Evolutionary conservation across 2,329 filamentous ascomycete species (phyloP).

Genomic region (Colletotrichum phormii): DNA sequence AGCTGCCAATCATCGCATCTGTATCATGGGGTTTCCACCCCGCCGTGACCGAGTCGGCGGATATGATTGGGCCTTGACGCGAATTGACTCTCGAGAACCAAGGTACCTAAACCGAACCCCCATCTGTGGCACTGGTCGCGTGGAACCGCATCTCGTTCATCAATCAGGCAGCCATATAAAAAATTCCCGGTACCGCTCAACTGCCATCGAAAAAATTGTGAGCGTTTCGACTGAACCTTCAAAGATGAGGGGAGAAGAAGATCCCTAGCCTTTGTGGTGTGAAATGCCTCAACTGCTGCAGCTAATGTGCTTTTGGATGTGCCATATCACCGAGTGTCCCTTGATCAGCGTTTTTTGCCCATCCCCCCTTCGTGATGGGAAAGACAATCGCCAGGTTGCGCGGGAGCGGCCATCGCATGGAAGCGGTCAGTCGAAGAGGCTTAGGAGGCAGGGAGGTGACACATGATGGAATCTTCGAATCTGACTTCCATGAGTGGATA

Average conservation of each 20-base stretch:
- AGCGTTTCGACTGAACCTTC: too few relatives aligned
- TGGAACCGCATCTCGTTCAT: conserved; percentile 17
- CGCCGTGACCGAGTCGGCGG: neutral
- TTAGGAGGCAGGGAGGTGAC: neutral
- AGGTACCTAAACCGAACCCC: neutral
- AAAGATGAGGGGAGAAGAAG: neutral
- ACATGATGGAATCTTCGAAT: conserved; percentile 17
- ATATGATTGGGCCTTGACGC: conserved; percentile 2
- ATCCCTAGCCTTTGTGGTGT: neutral
- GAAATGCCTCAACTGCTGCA: neutral
- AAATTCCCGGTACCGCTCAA: neutral
- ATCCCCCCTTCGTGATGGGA: neutral
- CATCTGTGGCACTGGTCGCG: neutral
- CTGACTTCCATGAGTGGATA: conserved; percentile 24
- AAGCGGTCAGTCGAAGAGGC: neutral
- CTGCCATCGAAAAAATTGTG: neutral
- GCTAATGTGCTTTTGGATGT: neutral
- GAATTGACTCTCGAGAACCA: neutral
- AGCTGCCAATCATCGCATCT: conserved; percentile 8
- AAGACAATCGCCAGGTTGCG: neutral
- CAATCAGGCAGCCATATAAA: conserved; percentile 31
- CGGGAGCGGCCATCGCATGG: neutral
- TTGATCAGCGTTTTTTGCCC: neutral
- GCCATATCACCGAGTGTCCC: neutral
- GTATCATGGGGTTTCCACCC: neutral